A percentile compares a stretch with the other conserved stretches of the same genome.
Evolutionary conservation across 306 rosid genomes (phyloP).

Genomic region (Prunus armeniaca): DNA sequence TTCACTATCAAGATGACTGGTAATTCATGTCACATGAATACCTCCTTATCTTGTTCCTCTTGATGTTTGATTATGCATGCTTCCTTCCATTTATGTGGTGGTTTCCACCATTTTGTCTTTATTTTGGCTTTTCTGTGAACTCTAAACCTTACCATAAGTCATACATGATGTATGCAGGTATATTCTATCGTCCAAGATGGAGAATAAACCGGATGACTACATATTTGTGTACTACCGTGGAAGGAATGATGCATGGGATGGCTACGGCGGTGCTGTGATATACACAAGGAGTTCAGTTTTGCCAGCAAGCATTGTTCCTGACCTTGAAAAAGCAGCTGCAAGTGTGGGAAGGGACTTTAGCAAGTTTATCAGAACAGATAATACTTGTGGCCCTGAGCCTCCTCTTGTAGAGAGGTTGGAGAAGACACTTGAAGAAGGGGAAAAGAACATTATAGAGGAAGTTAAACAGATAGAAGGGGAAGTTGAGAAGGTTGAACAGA

Average conservation of each 20-base stretch:
- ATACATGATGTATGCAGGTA: constrained; percentile 48
- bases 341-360: constrained; percentile 80
- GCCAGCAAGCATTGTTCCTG: constrained; percentile 77
- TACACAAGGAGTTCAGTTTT: constrained; percentile 82
- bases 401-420: constrained; percentile 81
- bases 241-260: constrained; percentile 97
- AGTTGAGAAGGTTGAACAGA: constrained; percentile 65
- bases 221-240: constrained; percentile 88
- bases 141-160: background rate
- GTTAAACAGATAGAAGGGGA: constrained; percentile 73
- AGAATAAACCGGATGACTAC: constrained; percentile 74
- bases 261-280: constrained; percentile 87
- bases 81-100: background rate
- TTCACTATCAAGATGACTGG: constrained; percentile 98
- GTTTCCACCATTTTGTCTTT: background rate
- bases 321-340: constrained; percentile 64
- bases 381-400: constrained; percentile 95
- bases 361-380: constrained; percentile 69
- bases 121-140: constrained; percentile 9
- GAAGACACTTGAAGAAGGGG: constrained; percentile 87
- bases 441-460: constrained; percentile 63
- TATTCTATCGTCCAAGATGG: constrained; percentile 67
- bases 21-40: constrained; percentile 24
- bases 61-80: background rate
- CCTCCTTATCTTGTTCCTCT: background rate